Conservation (phyloP, 164 flowering plant genomes). For the Umbellularia californica region DNA sequence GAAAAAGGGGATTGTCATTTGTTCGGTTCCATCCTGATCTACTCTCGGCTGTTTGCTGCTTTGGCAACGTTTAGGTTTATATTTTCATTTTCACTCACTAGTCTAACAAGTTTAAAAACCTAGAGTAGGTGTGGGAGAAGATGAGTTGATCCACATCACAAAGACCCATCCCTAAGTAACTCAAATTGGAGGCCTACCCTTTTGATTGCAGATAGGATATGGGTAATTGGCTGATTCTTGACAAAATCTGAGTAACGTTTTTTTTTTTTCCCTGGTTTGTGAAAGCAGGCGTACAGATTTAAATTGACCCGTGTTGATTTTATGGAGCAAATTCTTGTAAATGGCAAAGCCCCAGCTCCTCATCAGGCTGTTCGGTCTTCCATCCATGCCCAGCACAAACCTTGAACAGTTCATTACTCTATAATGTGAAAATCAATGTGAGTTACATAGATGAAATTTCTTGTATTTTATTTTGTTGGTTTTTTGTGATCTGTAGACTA, state of each 20-base stretch:
- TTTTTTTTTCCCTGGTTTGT: neutral
- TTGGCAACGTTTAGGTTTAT: too few species aligned
- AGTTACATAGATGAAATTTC: neutral
- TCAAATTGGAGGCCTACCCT: neutral
- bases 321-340: constrained; percentile 67
- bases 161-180: too few species aligned
- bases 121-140: too few species aligned
- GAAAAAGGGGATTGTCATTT: too few species aligned
- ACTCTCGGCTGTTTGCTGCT: too few species aligned
- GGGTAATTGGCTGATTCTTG: neutral
- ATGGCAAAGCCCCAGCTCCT: constrained; percentile 52
- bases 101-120: too few species aligned
- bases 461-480: neutral
- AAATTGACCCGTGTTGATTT: constrained; percentile 79
- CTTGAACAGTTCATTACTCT: constrained; percentile 24
- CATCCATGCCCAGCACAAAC: constrained; percentile 63
- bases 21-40: too few species aligned
- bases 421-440: neutral
- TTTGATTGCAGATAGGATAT: neutral
- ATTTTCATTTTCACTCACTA: too few species aligned
- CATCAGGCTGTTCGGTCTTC: constrained; percentile 45
- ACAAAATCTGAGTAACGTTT: neutral
- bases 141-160: too few species aligned
- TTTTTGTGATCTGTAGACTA: constrained; percentile 12
- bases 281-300: constrained; percentile 59